Evolutionary conservation across 345 rosid genomes (phyloP), one percentile per base, ranked within the genome.

Genomic region (Salix brachista): DNA sequence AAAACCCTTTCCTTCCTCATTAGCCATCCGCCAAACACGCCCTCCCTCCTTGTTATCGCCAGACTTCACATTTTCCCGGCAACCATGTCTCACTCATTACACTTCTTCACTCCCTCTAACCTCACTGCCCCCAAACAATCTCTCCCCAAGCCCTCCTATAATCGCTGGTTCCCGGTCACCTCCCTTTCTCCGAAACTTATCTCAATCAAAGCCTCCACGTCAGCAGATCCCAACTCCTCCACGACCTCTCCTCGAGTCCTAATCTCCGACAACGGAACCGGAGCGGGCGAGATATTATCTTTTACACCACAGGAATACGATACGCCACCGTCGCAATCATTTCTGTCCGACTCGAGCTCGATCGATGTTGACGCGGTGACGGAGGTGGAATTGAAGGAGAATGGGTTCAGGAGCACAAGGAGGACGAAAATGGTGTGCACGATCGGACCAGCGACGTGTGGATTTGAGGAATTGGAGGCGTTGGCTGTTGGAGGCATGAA

Each of bases 401-500:
- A 96, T n/a, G 99, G 99, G 28, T 94, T 92, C 87, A 80, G 99
- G 76, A 96, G 99, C 89, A 96, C 98, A 37, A 83, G 99, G 79
- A 84, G 99, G 77, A 96, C 99, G 65, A 96, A 96, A 89, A 88
- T 96, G 34, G 83, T 96, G 77, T 94, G 99, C 85, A 96, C 98
- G 69, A 92, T 96, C 64, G 99, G 99, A 5, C 99, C 98, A 0
- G 90, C 89, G 26, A 91, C 99, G 2, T 94, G 90, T 78, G 95
- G 91, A 44, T 91, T 90, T 80, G 92, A 96, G 79, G 91, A 96
- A 86, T 86, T 96, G 71, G 93, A 91, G 83, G 94, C 97, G 28
- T 83, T 94, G 67, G 98, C 98, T 5, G 95, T 85, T 0, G 98
- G 98, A 3, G 99, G 98, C n/a, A 96, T 96, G 99, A 96, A 96